Conservation (phyloP, 768 basidiomycete species). For the Auriscalpium orientale region DNA sequence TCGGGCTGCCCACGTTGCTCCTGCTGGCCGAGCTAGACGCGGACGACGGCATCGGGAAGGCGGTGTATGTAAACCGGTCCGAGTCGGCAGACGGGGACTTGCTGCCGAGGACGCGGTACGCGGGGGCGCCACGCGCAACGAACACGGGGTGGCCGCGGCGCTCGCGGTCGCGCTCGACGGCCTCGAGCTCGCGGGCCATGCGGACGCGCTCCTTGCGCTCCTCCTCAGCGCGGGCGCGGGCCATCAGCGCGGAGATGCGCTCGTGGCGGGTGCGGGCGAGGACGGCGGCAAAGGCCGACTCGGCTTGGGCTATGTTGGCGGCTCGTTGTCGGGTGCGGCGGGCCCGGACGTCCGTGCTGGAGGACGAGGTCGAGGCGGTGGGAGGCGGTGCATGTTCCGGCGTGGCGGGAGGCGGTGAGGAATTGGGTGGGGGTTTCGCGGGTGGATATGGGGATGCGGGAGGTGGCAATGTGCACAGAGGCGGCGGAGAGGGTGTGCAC, state of each 20-base stretch:
- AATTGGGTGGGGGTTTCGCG: not conserved
- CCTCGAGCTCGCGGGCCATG: no score
- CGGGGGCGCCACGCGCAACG: slow-evolving; percentile 3
- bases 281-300: not conserved
- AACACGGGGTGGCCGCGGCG: not conserved
- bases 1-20: slow-evolving; percentile 1
- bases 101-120: not conserved
- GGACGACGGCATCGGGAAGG: slow-evolving; percentile 6
- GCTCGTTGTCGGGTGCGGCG: not conserved
- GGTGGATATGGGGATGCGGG: not conserved
- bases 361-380: not conserved
- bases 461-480: not conserved
- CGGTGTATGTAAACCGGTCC: slow-evolving; percentile 11
- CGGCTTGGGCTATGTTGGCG: not conserved
- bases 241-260: not conserved
- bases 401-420: not conserved
- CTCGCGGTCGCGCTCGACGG: not conserved
- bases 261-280: slow-evolving; percentile 5
- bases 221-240: slow-evolving; percentile 3
- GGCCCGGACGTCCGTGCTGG: not conserved
- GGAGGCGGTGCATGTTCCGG: not conserved
- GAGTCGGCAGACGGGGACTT: not conserved
- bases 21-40: not conserved
- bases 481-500: not conserved
- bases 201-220: slow-evolving; percentile 3